Conservation (phyloP, 1,284 basidiomycete species). For the Ganoderma sinense region DNA sequence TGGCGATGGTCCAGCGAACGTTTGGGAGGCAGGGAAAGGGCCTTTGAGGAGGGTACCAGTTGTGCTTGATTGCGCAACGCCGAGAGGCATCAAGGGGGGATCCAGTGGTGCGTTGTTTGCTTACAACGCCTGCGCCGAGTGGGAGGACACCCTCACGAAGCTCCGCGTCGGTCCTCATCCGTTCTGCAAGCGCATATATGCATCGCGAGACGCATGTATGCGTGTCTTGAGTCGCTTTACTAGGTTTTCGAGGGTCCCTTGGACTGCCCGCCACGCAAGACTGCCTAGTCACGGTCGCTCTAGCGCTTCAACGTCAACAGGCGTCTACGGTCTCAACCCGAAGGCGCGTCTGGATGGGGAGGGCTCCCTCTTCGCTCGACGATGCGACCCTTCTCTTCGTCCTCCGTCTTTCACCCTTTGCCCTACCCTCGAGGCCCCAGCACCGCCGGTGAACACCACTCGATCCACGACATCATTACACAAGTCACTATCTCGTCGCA, state of each 20-base stretch:
- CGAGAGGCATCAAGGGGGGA: neutral
- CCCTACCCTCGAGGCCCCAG: neutral
- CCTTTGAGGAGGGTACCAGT: neutral
- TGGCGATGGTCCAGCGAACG: neutral
- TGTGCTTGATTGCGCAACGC: no score
- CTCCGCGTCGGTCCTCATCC: conserved; percentile 12
- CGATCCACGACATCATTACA: neutral
- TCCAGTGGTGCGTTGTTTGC: conserved; percentile 11
- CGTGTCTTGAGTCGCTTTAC: neutral
- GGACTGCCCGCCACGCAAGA: neutral
- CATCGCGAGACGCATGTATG: neutral
- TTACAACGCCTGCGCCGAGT: conserved; percentile 17
- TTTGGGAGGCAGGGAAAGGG: neutral
- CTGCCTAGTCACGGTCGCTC: neutral
- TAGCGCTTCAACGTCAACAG: neutral
- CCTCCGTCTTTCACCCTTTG: neutral
- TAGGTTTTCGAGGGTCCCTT: neutral
- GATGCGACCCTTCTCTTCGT: neutral
- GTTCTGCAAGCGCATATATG: neutral
- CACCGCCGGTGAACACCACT: neutral
- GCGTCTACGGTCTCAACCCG: neutral
- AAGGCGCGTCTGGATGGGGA: neutral
- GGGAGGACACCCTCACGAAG: conserved; percentile 31
- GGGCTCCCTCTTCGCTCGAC: neutral
- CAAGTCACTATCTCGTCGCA: neutral